A percentile compares a stretch with the other conserved stretches of the same genome.
Evolutionary conservation across 140 eudicot genomes (phyloP).

Genomic region (Erigeron philadelphicus): DNA sequence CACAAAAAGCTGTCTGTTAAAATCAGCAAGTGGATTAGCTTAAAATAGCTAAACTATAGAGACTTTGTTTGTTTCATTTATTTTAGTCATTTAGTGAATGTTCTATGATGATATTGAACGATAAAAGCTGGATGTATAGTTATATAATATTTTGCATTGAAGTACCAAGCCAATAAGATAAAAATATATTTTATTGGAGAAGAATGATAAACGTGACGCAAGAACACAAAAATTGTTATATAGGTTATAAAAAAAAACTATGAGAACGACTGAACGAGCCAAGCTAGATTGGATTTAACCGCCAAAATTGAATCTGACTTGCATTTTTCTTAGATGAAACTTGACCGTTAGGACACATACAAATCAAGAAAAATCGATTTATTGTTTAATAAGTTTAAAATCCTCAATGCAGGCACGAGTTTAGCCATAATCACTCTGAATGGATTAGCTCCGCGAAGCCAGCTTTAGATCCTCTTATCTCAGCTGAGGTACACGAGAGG

Average conservation of each 20-base stretch:
- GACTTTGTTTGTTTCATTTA: too few relatives aligned
- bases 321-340: not conserved
- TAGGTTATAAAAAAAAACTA: too few relatives aligned
- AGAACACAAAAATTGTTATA: not conserved
- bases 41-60: too few relatives aligned
- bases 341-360: not conserved
- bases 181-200: not conserved
- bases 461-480: slow-evolving; percentile 51
- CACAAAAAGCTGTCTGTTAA: too few relatives aligned
- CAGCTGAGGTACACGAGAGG: slow-evolving; percentile 39
- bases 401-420: slow-evolving; percentile 58
- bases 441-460: slow-evolving; percentile 72
- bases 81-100: not conserved
- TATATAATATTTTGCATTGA: not conserved
- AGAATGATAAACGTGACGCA: not conserved
- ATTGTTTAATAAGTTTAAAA: not conserved
- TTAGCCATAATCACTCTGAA: slow-evolving; percentile 64
- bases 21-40: too few relatives aligned
- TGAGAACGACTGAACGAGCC: too few relatives aligned
- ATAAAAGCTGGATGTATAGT: not conserved
- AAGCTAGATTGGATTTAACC: too few relatives aligned
- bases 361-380: not conserved
- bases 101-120: slow-evolving; percentile 1
- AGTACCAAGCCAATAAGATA: not conserved
- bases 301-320: too few relatives aligned